Conservation (phyloP, 2,329 filamentous ascomycete genomes). For the Trichoderma hamatum region DNA sequence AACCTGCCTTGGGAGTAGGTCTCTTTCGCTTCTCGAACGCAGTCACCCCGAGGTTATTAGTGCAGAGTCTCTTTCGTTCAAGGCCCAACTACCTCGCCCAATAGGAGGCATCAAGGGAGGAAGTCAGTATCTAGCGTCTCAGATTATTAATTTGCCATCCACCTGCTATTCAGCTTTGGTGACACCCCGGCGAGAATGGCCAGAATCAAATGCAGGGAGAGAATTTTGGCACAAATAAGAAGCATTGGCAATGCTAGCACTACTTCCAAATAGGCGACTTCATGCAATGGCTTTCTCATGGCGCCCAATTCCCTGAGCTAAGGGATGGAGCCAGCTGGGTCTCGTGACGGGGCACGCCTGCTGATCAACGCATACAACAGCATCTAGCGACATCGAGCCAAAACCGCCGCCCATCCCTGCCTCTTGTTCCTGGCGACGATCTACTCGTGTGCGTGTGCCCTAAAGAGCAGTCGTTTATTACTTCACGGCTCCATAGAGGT, state of each 20-base stretch:
- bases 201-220: background rate
- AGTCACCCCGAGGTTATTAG: background rate
- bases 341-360: constrained; percentile 23
- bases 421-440: constrained; percentile 17
- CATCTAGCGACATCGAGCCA: constrained; percentile 18
- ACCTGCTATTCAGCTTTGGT: background rate
- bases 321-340: constrained; percentile 14
- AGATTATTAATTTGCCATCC: background rate
- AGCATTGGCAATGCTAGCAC: background rate
- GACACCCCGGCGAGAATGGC: background rate
- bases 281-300: constrained; percentile 1
- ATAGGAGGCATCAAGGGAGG: background rate
- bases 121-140: background rate
- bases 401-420: constrained; percentile 16
- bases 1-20: background rate
- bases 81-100: background rate
- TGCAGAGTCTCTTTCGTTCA: background rate
- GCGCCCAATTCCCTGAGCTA: constrained; percentile 4
- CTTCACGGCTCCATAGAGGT: background rate
- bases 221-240: background rate
- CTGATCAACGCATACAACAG: constrained; percentile 22
- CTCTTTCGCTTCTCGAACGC: background rate
- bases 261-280: background rate
- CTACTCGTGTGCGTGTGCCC: background rate
- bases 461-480: background rate